These are phyloP conservation scores for Ganoderma lingzhi DNA, from an alignment of 1,284 basidiomycete species.

Conservation along the genomic window DNA sequence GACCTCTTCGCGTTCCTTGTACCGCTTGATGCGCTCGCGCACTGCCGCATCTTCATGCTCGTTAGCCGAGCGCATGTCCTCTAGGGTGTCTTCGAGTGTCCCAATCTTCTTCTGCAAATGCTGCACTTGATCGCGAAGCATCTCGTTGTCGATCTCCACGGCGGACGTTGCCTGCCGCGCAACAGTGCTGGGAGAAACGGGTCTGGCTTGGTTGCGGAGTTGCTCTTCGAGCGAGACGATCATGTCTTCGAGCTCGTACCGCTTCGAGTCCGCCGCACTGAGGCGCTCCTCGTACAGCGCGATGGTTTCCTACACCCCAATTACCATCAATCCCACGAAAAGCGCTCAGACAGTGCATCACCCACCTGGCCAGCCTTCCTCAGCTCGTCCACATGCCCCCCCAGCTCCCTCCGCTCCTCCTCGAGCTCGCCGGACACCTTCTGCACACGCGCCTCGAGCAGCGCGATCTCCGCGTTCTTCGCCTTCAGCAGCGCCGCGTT, in stretches of 20 bases:
- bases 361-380: constrained; percentile 83
- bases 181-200: constrained; percentile 48
- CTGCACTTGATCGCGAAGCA: constrained; percentile 84
- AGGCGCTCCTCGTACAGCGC: constrained; percentile 92
- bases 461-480: constrained; percentile 64
- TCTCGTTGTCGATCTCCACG: constrained; percentile 93
- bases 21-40: constrained; percentile 71
- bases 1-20: constrained; percentile 82
- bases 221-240: constrained; percentile 72
- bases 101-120: constrained; percentile 85
- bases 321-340: not conserved
- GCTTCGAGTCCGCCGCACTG: constrained; percentile 70
- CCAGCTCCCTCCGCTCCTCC: constrained; percentile 72
- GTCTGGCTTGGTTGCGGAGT: constrained; percentile 47
- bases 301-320: constrained; percentile 79
- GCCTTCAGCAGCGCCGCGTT: constrained; percentile 57
- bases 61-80: constrained; percentile 75
- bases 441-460: constrained; percentile 59
- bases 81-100: constrained; percentile 85
- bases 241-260: constrained; percentile 82
- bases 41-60: constrained; percentile 79
- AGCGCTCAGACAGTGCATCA: not conserved
- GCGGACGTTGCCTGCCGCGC: constrained; percentile 61
- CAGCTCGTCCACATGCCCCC: constrained; percentile 80
- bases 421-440: constrained; percentile 61